Conservation (phyloP, 2,329 filamentous ascomycete species). For the Hymenoscyphus repandus region DNA sequence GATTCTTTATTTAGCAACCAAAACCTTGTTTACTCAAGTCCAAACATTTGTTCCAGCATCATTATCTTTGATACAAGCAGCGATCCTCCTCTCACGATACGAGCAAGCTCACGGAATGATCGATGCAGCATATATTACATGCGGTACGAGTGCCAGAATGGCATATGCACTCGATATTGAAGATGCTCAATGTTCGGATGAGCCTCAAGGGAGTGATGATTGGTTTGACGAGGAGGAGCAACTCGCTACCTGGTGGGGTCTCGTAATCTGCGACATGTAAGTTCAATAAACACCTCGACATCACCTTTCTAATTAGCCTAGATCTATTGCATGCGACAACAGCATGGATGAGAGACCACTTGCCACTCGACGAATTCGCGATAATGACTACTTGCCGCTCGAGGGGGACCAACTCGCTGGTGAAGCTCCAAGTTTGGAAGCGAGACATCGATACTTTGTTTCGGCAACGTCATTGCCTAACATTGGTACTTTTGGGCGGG, state of each 20-base stretch:
- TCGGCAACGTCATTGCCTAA: slow-evolving; percentile 11
- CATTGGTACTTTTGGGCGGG: slow-evolving; percentile 19
- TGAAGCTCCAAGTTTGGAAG: slow-evolving; percentile 1
- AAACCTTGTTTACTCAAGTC: slow-evolving; percentile 22
- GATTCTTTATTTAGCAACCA: slow-evolving; percentile 21
- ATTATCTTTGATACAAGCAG: slow-evolving; percentile 17
- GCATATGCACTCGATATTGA: slow-evolving; percentile 18
- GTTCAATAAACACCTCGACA: neutral
- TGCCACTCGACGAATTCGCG: slow-evolving; percentile 13
- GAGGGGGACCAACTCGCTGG: slow-evolving; percentile 15
- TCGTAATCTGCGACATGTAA: slow-evolving; percentile 24
- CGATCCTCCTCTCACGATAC: slow-evolving; percentile 18
- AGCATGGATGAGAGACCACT: slow-evolving; percentile 14
- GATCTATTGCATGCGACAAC: slow-evolving; percentile 14
- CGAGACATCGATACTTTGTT: slow-evolving; percentile 14
- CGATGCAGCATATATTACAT: slow-evolving; percentile 20
- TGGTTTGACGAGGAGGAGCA: slow-evolving; percentile 21
- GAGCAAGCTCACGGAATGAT: slow-evolving; percentile 20
- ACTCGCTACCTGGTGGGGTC: slow-evolving; percentile 21
- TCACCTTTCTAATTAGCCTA: slow-evolving; percentile 1
- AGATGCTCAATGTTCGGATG: slow-evolving; percentile 12
- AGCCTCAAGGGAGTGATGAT: slow-evolving; percentile 15
- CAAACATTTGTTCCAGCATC: slow-evolving; percentile 19
- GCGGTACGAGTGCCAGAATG: slow-evolving; percentile 17
- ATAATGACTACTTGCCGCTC: slow-evolving; percentile 17